Percentiles rank a stretch among this genome's conserved stretches.
These are phyloP conservation scores for Calocera viscosa DNA, from an alignment of 768 basidiomycete genomes.

Conservation along the genomic window DNA sequence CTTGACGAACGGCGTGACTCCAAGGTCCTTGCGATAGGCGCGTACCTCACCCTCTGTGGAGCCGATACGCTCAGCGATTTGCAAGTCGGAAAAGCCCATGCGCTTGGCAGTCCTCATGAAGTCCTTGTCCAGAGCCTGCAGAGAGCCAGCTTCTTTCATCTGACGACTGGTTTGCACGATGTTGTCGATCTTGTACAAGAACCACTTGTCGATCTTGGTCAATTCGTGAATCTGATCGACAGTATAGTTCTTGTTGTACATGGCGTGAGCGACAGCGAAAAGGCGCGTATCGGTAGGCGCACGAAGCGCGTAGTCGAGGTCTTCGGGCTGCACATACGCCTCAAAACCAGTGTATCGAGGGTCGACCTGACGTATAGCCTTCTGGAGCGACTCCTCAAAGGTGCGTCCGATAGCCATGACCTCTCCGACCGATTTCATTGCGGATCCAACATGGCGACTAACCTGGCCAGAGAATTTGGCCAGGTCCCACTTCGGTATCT, in stretches of 20 bases:
- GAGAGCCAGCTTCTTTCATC: slow-evolving; percentile 54
- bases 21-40: slow-evolving; percentile 68
- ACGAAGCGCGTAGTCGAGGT: slow-evolving; percentile 64
- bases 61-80: slow-evolving; percentile 72
- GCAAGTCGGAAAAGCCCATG: slow-evolving; percentile 89
- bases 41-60: slow-evolving; percentile 70
- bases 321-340: slow-evolving; percentile 78
- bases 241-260: slow-evolving; percentile 84
- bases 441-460: slow-evolving; percentile 84
- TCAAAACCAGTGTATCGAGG: slow-evolving; percentile 96
- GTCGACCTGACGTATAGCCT: slow-evolving; percentile 95
- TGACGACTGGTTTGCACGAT: slow-evolving; percentile 79
- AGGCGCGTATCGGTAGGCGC: slow-evolving; percentile 90
- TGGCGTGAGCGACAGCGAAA: slow-evolving; percentile 94
- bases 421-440: slow-evolving; percentile 99
- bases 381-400: slow-evolving; percentile 96
- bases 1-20: slow-evolving; percentile 94
- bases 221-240: slow-evolving; percentile 84
- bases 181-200: slow-evolving; percentile 97
- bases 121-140: slow-evolving; percentile 57
- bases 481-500: slow-evolving; percentile 99
- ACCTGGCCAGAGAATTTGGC: slow-evolving; percentile 92
- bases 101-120: slow-evolving; percentile 79
- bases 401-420: slow-evolving; percentile 99
- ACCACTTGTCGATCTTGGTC: slow-evolving; percentile 99